Evolutionary conservation across 176 grass and related monocot species (phyloP), one percentile per base, ranked within the genome.

Genomic region (Hordeum marinum): DNA sequence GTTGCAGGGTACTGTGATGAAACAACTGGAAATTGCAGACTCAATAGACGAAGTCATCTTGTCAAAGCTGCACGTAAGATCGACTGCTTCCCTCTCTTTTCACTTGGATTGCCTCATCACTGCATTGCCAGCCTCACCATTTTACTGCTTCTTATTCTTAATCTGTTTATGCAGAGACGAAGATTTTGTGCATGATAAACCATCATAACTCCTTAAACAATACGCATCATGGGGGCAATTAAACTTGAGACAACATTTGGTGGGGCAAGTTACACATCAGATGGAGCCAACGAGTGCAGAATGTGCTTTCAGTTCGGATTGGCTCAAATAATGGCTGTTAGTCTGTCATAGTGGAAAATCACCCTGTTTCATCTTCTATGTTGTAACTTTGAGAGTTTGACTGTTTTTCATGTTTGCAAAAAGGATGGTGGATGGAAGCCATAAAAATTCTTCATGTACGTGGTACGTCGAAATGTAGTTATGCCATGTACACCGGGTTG

Each of bases 11-110:
- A 90, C 95, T 5, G 84, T 91, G 24, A 85, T 76, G 86, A 88
- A 94, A 80, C 95, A 97, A 89, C 80, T 97, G 50, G 92, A 97
- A 88, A 89, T 94, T 69, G 69, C 84, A 11, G 86, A 94, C 14
- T 94, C 95, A 31, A 70, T 97, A 76, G 95, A 92, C n/a, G 92
- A 90, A 84, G 82, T 91, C 24, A 88, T 91, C 79, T 72, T 75
- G 24, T 85, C 82, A 77, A 94, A 86, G 18, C 54, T 90, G 40
- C 78, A 70, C 17, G 95, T 97, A 94, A 89, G 50, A 83, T 61
- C 35, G 59, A 36, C 45, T 71, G 29, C 11, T 43, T 72, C 11
- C 13, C 46, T 80, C 79, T 58, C 7, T 7, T 85, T 80, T 42
- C 18, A 42, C 27, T 54, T 65, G 8, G 45, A 77, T 72, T 34